Evolutionary conservation across 176 grass and related monocot species (phyloP).

Genomic region (Aegilops umbellulata): DNA sequence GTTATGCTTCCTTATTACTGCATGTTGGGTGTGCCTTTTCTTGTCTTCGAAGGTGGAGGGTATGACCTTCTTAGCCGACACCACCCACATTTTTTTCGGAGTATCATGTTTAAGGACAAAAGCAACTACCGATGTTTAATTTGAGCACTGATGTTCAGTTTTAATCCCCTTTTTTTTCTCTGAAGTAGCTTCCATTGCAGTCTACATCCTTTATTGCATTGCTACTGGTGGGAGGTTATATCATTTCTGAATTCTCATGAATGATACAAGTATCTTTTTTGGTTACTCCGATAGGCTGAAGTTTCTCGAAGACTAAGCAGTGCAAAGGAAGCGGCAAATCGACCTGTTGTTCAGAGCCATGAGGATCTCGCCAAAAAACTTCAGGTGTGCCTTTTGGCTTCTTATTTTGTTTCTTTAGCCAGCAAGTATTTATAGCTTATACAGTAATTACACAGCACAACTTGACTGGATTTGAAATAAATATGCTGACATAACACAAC

Average conservation of each 20-base stretch:
- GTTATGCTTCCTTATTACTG: not conserved
- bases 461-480: not conserved
- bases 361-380: constrained; percentile 95
- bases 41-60: not conserved
- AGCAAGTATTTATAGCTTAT: not conserved
- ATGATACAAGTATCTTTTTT: not conserved
- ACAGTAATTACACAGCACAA: too few relatives aligned
- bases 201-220: not conserved
- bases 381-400: constrained; percentile 50
- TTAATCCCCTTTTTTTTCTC: not conserved
- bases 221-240: not conserved
- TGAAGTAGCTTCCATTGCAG: not conserved
- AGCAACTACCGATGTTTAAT: not conserved
- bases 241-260: not conserved
- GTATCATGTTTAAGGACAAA: constrained; percentile 1
- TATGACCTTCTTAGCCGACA: not conserved
- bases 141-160: not conserved
- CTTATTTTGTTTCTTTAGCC: not conserved
- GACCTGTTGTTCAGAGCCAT: constrained; percentile 71
- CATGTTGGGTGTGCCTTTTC: not conserved
- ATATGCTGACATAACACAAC: constrained; percentile 1
- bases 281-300: constrained; percentile 57
- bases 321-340: constrained; percentile 75
- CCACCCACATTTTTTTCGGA: not conserved
- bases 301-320: constrained; percentile 79